Base-by-base conservation (phyloP, 2,329 filamentous ascomycete species). In the Alternaria sp. region DNA sequence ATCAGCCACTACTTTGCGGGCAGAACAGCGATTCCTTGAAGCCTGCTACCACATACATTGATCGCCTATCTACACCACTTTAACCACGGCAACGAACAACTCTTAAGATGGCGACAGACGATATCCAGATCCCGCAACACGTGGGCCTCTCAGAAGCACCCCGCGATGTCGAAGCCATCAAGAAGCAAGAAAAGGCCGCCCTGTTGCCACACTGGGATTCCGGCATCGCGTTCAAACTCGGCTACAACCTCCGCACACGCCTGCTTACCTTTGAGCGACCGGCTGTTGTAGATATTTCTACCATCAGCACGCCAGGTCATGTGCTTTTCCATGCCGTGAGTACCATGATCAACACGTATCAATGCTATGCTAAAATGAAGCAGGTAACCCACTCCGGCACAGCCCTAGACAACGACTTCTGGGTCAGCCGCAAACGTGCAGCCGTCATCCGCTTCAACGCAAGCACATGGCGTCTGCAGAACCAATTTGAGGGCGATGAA, bases 391-490 rank as follows among this genome's bases (percentile, higher is more conserved):
- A 89, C 23, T 80, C 87, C 0, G 91, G 92, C 3, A 88, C 88
- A 1, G 82, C 84, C 33, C 89, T 90, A 0, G 92, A 95, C 79
- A 92, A 92, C 72, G 89, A 91, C 76, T 79, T 80, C 43, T 93
- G 90, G 78, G 74, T 80, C 3, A 79, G 84, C 18, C 85, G 92
- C 25, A 95, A 95, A 84, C 84, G 90, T n/a, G 88, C 87, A 63
- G 89, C 90, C 0, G 92, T 93, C 3, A 81, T 93, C 46, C 82
- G 92, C 14, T 95, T 87, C 79, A 90, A 90, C 0, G 79, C 82
- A 56, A 90, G 87, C 67, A 90, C 89, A 4, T 94, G 90, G 90
- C 85, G 87, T 61, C 85, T 93, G 87, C 85, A 88, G 61, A 86
- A 88, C 77, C 92, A 92, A 82, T 88, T 88, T 66, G 87, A 87